A percentile compares a stretch with the other conserved stretches of the same genome.
These are phyloP conservation scores for Salix caprea DNA, from an alignment of 345 rosid species.

Conservation along the genomic window DNA sequence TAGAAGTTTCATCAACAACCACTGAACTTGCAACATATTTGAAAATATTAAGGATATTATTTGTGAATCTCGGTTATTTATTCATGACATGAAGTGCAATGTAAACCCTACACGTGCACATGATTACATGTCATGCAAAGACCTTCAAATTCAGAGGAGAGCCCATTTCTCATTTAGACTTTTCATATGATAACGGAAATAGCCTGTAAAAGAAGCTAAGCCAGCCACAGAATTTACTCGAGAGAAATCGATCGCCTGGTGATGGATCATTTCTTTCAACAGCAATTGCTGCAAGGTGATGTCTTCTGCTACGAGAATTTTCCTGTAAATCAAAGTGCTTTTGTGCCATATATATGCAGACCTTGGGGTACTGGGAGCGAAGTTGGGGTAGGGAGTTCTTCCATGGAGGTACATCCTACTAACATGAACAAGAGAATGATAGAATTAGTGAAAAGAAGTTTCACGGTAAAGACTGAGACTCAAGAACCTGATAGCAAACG, in stretches of 20 bases:
- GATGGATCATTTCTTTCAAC: constrained; percentile 32
- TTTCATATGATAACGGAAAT: not conserved
- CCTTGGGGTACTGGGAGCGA: constrained; percentile 4
- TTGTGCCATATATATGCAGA: constrained; percentile 27
- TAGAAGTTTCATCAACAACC: no score
- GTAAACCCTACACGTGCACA: no score
- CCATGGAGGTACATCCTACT: not conserved
- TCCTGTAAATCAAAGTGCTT: constrained; percentile 36
- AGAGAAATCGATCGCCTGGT: not conserved
- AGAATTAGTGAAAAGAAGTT: constrained; percentile 37
- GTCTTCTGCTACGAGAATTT: constrained; percentile 24
- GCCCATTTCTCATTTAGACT: not conserved
- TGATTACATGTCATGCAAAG: no score
- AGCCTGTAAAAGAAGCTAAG: not conserved
- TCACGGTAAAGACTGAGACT: constrained; percentile 13
- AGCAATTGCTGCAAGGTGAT: constrained; percentile 16
- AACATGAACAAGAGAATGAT: constrained; percentile 55
- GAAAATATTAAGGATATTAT: no score
- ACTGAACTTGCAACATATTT: no score
- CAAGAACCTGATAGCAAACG: constrained; percentile 33
- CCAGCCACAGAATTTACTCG: constrained; percentile 1
- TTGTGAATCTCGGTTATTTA: no score
- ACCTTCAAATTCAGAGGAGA: not conserved
- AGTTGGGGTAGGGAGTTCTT: not conserved
- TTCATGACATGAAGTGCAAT: no score